A percentile compares a stretch with the other conserved stretches of the same genome.
Evolutionary conservation across 768 basidiomycete species (phyloP).

Genomic region (Suillus variegatus): DNA sequence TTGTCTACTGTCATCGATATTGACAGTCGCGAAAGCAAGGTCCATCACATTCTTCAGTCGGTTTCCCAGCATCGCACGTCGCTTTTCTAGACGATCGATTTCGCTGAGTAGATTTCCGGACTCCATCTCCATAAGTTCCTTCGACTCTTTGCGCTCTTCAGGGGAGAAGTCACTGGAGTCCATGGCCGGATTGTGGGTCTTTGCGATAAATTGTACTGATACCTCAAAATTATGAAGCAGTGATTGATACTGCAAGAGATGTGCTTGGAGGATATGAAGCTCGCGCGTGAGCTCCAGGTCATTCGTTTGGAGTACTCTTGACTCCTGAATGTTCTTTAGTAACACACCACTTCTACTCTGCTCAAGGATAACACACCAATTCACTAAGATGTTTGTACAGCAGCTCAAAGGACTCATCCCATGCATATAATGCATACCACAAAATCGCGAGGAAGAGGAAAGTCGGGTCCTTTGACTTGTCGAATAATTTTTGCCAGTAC

Average conservation of each 20-base stretch:
- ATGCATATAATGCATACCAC: constrained; percentile 63
- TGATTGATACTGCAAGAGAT: constrained; percentile 55
- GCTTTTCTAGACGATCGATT: constrained; percentile 47
- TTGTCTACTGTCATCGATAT: constrained; percentile 53
- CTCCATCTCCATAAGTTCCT: constrained; percentile 44
- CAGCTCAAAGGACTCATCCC: constrained; percentile 59
- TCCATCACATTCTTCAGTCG: constrained; percentile 36
- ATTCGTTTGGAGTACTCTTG: constrained; percentile 39
- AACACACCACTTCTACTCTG: background rate
- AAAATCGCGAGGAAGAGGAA: constrained; percentile 53
- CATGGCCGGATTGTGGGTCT: constrained; percentile 52
- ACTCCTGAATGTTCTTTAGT: constrained; percentile 39
- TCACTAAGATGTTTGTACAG: constrained; percentile 51
- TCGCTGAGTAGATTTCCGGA: constrained; percentile 48
- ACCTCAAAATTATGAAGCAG: constrained; percentile 56
- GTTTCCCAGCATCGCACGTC: constrained; percentile 28
- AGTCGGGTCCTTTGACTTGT: constrained; percentile 45
- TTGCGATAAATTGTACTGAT: constrained; percentile 48
- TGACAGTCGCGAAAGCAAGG: constrained; percentile 55
- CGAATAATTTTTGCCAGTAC: constrained; percentile 31
- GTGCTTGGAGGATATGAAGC: constrained; percentile 57
- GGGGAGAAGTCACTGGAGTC: constrained; percentile 24
- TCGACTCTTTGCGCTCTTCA: constrained; percentile 22
- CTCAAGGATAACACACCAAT: constrained; percentile 39
- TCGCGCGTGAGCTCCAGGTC: constrained; percentile 49